Percentiles rank a stretch among this genome's conserved stretches.
Evolutionary conservation across 768 basidiomycete species (phyloP).

Genomic region (Phlegmacium glaucopus): DNA sequence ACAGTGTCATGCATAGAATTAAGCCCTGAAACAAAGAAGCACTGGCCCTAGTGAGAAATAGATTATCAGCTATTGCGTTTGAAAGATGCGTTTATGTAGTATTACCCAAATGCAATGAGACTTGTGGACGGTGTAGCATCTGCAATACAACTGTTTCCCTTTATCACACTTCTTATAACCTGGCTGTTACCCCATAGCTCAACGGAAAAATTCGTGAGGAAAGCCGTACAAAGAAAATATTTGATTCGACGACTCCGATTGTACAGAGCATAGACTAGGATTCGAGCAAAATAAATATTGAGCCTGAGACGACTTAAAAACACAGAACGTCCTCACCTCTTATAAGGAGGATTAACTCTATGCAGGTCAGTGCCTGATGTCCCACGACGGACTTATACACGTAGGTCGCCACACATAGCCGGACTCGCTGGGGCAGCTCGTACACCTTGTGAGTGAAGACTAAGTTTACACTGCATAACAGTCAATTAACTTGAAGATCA

Average conservation of each 20-base stretch:
- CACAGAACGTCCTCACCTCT: conserved; percentile 10
- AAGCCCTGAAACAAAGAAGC: background rate
- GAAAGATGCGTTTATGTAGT: no score
- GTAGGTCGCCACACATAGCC: conserved; percentile 4
- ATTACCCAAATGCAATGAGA: conserved; percentile 5
- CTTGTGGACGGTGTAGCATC: conserved; percentile 1
- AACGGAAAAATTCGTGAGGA: conserved; percentile 2
- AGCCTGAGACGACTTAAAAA: background rate
- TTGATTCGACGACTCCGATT: conserved; percentile 9
- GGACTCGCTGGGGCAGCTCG: background rate
- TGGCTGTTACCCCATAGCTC: conserved; percentile 10
- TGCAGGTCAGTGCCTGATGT: conserved; percentile 11
- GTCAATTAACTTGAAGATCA: background rate
- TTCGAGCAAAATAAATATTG: background rate
- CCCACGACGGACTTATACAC: conserved; percentile 8
- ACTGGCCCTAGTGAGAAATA: background rate
- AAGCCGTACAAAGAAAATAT: conserved; percentile 6
- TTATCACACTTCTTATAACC: conserved; percentile 1
- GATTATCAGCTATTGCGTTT: background rate
- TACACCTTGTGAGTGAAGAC: conserved; percentile 2
- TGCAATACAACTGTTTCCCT: background rate
- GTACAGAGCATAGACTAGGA: conserved; percentile 18
- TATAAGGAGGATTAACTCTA: conserved; percentile 18
- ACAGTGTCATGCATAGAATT: conserved; percentile 1
- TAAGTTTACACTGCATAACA: conserved; percentile 9